Evolutionary conservation across 176 grass and related monocot genomes (phyloP).

Genomic region (Oryza brachyantha): DNA sequence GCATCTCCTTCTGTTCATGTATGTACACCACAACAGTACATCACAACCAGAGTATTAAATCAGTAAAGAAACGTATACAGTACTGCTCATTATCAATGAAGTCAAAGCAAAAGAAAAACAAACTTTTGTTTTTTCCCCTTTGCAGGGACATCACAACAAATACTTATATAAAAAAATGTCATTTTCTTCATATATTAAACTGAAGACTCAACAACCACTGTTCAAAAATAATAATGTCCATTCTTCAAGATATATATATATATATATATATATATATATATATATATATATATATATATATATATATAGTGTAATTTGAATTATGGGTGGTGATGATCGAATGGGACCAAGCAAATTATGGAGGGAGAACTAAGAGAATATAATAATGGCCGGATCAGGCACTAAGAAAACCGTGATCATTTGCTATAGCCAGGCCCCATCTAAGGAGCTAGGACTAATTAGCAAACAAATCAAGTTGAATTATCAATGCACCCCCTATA

Average conservation of each 20-base stretch:
- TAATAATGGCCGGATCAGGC: conserved; percentile 34
- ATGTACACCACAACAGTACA: conserved; percentile 1
- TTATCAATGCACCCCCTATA: conserved; percentile 27
- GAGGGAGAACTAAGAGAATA: conserved; percentile 26
- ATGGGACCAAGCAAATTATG: conserved; percentile 35
- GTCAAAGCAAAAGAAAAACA: conserved; percentile 47
- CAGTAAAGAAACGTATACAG: not conserved
- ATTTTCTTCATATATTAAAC: not conserved
- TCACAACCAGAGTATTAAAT: conserved; percentile 18
- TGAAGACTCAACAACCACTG: conserved; percentile 35
- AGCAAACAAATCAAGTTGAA: not conserved
- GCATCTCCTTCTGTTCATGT: conserved; percentile 10
- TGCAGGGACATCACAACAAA: conserved; percentile 48
- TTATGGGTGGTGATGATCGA: conserved; percentile 6
- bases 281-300: too few species aligned
- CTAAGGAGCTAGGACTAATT: conserved; percentile 4
- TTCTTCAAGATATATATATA: too few species aligned
- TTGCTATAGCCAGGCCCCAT: conserved; percentile 30
- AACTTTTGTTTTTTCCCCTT: not conserved
- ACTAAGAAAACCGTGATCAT: conserved; percentile 24
- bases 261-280: too few species aligned
- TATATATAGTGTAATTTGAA: conserved; percentile 25
- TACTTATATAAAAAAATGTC: conserved; percentile 23
- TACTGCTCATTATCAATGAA: conserved; percentile 23
- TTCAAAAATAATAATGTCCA: conserved; percentile 26